phyloP scores from a whole-genome alignment of 2,329 filamentous ascomycete species.

The Trichoderma cornu-damae region DNA sequence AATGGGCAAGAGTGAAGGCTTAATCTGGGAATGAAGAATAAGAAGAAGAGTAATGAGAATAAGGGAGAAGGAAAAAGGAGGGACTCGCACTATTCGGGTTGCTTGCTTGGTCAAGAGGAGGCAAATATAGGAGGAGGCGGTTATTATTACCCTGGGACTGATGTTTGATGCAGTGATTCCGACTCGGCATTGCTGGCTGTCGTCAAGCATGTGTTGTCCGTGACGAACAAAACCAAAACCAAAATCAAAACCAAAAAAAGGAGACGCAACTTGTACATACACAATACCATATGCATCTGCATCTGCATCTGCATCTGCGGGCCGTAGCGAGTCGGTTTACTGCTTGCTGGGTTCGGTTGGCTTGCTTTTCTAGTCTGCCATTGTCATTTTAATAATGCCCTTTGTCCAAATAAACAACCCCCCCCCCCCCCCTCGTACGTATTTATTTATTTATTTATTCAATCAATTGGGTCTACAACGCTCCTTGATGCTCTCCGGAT shows the following conservation, averaged over 20 bases:
- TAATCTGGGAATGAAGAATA: too few relatives aligned
- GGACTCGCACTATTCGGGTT: not conserved
- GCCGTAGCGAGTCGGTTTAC: conserved; percentile 5
- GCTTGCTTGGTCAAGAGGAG: not conserved
- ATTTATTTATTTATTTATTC: not conserved
- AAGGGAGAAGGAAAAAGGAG: not conserved
- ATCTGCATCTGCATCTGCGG: conserved; percentile 8
- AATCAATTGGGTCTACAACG: not conserved
- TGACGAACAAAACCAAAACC: not conserved
- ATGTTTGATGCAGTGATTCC: not conserved
- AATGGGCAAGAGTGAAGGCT: not conserved
- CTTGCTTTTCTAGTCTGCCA: not conserved
- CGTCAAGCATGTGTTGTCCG: not conserved
- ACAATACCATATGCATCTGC: conserved; percentile 6
- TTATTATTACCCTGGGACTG: not conserved
- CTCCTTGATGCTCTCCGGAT: not conserved
- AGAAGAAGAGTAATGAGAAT: too few relatives aligned
- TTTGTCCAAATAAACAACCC: not conserved
- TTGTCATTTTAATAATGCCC: not conserved
- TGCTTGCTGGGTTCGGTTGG: not conserved
- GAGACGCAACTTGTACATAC: conserved; percentile 15
- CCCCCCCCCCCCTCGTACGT: not conserved
- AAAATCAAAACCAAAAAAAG: not conserved
- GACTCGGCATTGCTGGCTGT: not conserved
- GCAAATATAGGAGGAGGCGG: not conserved